Evolutionary conservation across 495 filamentous ascomycete species (phyloP).

Genomic region (Parathielavia appendiculata): DNA sequence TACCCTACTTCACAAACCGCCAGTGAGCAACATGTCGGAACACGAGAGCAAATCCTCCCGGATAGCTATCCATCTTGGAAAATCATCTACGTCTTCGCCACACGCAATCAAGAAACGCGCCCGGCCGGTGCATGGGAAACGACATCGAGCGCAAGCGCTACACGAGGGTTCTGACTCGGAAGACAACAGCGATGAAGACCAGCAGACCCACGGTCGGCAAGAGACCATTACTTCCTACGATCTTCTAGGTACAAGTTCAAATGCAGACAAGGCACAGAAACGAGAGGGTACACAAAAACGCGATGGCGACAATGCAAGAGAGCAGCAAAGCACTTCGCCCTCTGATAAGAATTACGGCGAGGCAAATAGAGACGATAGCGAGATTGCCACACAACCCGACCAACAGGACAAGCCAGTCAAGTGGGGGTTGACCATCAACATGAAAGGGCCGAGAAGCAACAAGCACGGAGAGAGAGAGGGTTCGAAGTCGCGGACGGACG

Average conservation of each 20-base stretch:
- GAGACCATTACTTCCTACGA: constrained; percentile 37
- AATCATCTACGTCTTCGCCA: constrained; percentile 15
- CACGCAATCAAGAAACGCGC: constrained; percentile 27
- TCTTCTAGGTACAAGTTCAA: neutral
- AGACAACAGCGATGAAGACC: constrained; percentile 26
- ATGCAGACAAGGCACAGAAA: constrained; percentile 1
- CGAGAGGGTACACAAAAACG: neutral
- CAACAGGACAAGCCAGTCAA: constrained; percentile 35
- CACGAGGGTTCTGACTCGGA: constrained; percentile 34
- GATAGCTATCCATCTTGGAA: constrained; percentile 38
- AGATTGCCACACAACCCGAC: constrained; percentile 30
- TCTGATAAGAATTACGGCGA: neutral
- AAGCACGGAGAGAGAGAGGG: neutral
- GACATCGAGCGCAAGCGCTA: constrained; percentile 34
- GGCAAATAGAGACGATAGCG: neutral
- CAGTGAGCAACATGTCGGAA: constrained; percentile 17
- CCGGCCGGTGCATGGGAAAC: constrained; percentile 35
- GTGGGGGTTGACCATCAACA: constrained; percentile 43
- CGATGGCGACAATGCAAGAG: neutral
- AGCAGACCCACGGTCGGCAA: constrained; percentile 18
- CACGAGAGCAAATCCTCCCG: constrained; percentile 25
- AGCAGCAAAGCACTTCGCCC: neutral
- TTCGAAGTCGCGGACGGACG: constrained; percentile 2
- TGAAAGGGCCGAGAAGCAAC: constrained; percentile 19
- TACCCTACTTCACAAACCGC: neutral